Evolutionary conservation across 2,329 filamentous ascomycete genomes (phyloP).

Genomic region (Mycosphaerelloides madeirae): DNA sequence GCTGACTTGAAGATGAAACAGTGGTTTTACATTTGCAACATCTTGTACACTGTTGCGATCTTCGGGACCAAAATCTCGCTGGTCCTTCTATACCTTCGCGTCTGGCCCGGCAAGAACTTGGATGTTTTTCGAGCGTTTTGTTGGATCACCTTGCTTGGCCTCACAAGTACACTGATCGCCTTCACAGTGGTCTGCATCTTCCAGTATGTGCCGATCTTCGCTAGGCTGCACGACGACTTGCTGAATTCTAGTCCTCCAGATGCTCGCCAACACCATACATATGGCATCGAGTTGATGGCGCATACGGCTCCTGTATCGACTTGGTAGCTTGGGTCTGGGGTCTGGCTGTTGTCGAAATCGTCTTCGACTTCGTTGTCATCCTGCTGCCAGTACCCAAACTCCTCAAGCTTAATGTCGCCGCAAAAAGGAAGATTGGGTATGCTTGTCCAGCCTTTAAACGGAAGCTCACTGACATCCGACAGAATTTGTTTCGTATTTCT

Average conservation of each 20-base stretch:
- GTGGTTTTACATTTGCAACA: constrained; percentile 15
- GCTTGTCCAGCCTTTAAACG: background rate
- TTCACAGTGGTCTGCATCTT: background rate
- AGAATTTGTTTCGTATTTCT: constrained; percentile 8
- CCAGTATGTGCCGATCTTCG: background rate
- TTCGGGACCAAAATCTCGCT: constrained; percentile 14
- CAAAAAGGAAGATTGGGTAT: constrained; percentile 10
- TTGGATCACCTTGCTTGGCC: constrained; percentile 1
- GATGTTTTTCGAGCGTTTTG: background rate
- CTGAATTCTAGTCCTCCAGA: too few species aligned
- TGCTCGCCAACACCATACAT: constrained; percentile 2
- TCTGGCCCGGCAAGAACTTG: constrained; percentile 1
- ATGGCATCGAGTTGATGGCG: background rate
- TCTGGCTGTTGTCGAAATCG: constrained; percentile 4
- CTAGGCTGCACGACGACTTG: background rate
- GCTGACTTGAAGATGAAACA: too few species aligned
- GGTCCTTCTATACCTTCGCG: constrained; percentile 12
- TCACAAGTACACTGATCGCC: too few species aligned
- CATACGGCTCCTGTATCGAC: constrained; percentile 7
- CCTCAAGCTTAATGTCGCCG: constrained; percentile 3
- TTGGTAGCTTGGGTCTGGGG: constrained; percentile 4
- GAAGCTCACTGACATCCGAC: constrained; percentile 39
- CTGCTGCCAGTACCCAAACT: constrained; percentile 12
- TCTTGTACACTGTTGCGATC: constrained; percentile 8
- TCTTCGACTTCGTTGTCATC: constrained; percentile 10